A percentile compares a stretch with the other conserved stretches of the same genome.
Conservation (phyloP, 768 basidiomycete genomes). For the Lyophyllum decastes region DNA sequence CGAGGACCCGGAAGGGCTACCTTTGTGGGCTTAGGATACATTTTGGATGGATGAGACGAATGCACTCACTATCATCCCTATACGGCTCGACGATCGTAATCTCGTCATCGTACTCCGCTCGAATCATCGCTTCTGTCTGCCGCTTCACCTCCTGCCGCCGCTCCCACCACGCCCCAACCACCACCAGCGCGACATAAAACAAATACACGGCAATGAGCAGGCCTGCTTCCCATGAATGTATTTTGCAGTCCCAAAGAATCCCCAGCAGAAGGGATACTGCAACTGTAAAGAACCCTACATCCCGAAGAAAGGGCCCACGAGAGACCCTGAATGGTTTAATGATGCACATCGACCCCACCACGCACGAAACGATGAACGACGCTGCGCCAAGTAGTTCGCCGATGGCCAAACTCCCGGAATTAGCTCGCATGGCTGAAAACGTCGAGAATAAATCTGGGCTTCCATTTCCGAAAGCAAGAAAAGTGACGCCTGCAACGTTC, state of each 20-base stretch:
- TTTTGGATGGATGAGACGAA: neutral
- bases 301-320: constrained; percentile 81
- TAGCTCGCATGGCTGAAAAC: constrained; percentile 85
- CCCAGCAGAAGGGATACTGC: constrained; percentile 76
- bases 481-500: constrained; percentile 94
- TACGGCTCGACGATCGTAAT: constrained; percentile 49
- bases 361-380: constrained; percentile 93
- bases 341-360: constrained; percentile 97
- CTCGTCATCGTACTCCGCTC: constrained; percentile 61
- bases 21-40: neutral
- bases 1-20: constrained; percentile 12
- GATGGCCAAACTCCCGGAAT: constrained; percentile 87
- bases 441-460: constrained; percentile 97
- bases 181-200: constrained; percentile 75
- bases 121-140: constrained; percentile 49
- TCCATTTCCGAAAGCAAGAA: constrained; percentile 96
- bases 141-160: constrained; percentile 50
- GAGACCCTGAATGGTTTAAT: constrained; percentile 92
- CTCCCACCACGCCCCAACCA: constrained; percentile 78
- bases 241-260: constrained; percentile 75
- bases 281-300: constrained; percentile 91
- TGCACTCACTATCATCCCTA: constrained; percentile 58
- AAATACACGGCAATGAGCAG: constrained; percentile 73
- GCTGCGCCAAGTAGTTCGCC: constrained; percentile 96
- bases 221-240: constrained; percentile 73